Base-by-base conservation (phyloP, 495 filamentous ascomycete species). In the Sphaerosporella brunnea region DNA sequence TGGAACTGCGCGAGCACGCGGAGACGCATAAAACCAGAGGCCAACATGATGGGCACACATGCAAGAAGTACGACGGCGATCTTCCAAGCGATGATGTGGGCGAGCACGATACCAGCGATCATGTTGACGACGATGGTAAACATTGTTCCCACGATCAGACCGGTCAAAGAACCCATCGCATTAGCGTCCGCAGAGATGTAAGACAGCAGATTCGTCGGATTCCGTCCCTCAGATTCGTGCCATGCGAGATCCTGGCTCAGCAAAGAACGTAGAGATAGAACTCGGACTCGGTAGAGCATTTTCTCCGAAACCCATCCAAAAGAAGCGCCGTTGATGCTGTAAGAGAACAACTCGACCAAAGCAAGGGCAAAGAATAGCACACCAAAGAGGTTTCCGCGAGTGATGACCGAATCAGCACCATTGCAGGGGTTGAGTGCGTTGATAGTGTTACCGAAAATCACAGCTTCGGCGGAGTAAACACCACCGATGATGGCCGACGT, bases 41-140 rank as follows among this genome's bases (percentile, higher is more conserved):
- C 56, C 19, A 79, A 62, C 36, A 78, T 60, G 15, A 71, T 60
- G 11, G 76, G 75, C 21, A 78, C 58, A 2, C 66, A 65, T 3
- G 68, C 68, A 18, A 78, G 67, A 26, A 73, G 63, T 7, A 77
- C 66, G 11, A 79, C 69, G 1, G 67, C 68, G 2, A 80, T 67
- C 51, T 78, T 78, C 75, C 77, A 79, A 3, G 74, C 77, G 42
- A 75, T 65, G 13, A 72, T 59, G 48, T 78, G 72, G 0, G 74
- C 66, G 21, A 78, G 59, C 10, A 69, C 62, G 44, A 77, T 65
- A 7, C 72, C 66, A 0, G 52, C 63, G 15, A 69, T 51, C 39
- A 71, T 59, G 30, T 61, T 65, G 7, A 64, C 56, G 1, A 62
- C 18, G n/a, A 68, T 61, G 3, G 67, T 65, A 35, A 66, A 62